A percentile compares a stretch with the other conserved stretches of the same genome.
phyloP scores from a whole-genome alignment of 768 basidiomycete genomes.

The Gyrodon lividus region DNA sequence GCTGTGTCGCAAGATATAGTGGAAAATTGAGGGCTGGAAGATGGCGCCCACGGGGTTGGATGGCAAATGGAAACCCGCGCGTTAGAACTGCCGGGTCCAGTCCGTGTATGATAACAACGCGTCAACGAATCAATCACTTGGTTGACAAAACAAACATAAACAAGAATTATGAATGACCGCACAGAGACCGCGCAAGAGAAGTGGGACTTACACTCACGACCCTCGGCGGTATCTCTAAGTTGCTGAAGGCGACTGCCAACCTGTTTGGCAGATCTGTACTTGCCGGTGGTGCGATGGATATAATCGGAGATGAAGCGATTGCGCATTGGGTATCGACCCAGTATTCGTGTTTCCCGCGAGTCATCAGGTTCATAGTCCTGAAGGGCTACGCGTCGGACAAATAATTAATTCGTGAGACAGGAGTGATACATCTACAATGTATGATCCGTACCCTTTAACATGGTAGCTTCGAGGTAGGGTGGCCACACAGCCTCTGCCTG shows the following conservation, averaged over 20 bases:
- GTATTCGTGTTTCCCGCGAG: conserved; percentile 67
- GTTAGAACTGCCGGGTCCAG: conserved; percentile 19
- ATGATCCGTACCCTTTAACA: conserved; percentile 61
- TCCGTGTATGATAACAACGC: conserved; percentile 32
- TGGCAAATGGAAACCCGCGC: conserved; percentile 17
- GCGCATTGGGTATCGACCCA: conserved; percentile 75
- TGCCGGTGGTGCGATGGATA: conserved; percentile 67
- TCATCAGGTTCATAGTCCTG: conserved; percentile 72
- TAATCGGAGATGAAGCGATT: conserved; percentile 81
- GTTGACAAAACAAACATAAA: conserved; percentile 32
- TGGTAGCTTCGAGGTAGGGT: conserved; percentile 71
- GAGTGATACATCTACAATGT: background rate
- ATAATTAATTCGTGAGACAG: conserved; percentile 13
- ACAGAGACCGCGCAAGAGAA: conserved; percentile 22
- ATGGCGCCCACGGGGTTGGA: conserved; percentile 10
- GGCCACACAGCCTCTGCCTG: conserved; percentile 75
- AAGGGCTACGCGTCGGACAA: conserved; percentile 46
- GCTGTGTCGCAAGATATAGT: conserved; percentile 25
- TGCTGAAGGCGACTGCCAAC: conserved; percentile 81
- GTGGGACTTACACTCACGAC: conserved; percentile 59
- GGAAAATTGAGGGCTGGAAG: conserved; percentile 17
- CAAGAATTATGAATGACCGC: conserved; percentile 28
- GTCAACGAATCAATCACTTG: conserved; percentile 36
- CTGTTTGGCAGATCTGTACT: conserved; percentile 72
- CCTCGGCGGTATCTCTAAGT: conserved; percentile 70